A percentile compares a stretch with the other conserved stretches of the same genome.
Conservation (phyloP, 2,329 filamentous ascomycete species). For the Fusarium robinianum region DNA sequence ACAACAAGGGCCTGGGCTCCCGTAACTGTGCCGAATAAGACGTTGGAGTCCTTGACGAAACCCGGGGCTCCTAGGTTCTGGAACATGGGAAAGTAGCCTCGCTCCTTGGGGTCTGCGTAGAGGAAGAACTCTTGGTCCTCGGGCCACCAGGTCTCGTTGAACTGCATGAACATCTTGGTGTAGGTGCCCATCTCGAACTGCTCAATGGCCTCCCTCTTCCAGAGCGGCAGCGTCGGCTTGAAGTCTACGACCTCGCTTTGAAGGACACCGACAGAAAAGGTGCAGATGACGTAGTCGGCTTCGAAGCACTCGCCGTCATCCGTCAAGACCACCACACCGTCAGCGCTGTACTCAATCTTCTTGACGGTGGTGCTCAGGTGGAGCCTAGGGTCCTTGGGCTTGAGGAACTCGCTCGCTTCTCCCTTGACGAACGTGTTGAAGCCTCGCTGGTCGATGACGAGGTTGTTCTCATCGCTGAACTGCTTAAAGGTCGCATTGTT, state of each 20-base stretch:
- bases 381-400: constrained; percentile 58
- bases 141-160: constrained; percentile 68
- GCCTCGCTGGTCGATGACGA: constrained; percentile 64
- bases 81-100: constrained; percentile 60
- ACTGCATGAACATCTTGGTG: constrained; percentile 74
- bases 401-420: constrained; percentile 62
- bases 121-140: constrained; percentile 50
- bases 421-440: constrained; percentile 62
- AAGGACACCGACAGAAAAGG: constrained; percentile 70
- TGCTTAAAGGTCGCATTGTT: constrained; percentile 67
- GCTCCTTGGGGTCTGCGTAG: constrained; percentile 48
- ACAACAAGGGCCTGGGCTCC: constrained; percentile 51
- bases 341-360: constrained; percentile 55
- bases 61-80: constrained; percentile 63
- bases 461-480: constrained; percentile 64
- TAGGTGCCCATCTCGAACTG: constrained; percentile 72
- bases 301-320: constrained; percentile 59
- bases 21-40: constrained; percentile 68
- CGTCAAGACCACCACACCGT: constrained; percentile 58
- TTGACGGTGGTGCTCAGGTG: constrained; percentile 62
- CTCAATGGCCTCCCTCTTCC: constrained; percentile 67
- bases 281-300: constrained; percentile 67
- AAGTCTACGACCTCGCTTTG: constrained; percentile 65
- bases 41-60: constrained; percentile 64
- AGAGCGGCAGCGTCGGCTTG: constrained; percentile 60